phyloP scores from a whole-genome alignment of 768 basidiomycete genomes.

The Lactarius psammicola region DNA sequence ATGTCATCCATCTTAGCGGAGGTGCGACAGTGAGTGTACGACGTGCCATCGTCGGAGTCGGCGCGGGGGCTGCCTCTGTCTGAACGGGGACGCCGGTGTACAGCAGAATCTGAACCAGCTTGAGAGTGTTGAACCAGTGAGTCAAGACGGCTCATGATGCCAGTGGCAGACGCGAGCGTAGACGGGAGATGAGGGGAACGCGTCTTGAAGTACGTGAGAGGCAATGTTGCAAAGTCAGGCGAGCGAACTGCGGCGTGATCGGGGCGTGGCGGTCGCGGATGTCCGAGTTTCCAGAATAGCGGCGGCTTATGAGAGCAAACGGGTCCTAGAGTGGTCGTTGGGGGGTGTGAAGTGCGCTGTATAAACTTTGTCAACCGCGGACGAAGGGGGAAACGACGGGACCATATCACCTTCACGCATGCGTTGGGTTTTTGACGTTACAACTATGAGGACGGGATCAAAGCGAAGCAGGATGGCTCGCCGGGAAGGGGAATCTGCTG shows the following conservation, averaged over 20 bases:
- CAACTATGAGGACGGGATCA: conserved; percentile 25
- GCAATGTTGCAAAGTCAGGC: conserved; percentile 23
- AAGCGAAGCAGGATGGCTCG: conserved; percentile 24
- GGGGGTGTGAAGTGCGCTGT: conserved; percentile 20
- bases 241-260: conserved; percentile 30
- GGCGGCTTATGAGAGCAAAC: conserved; percentile 27
- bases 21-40: conserved; percentile 16
- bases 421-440: conserved; percentile 27
- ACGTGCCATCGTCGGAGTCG: conserved; percentile 25
- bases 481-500: conserved; percentile 29
- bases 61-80: conserved; percentile 24
- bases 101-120: conserved; percentile 22
- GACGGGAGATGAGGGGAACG: conserved; percentile 13
- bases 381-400: conserved; percentile 27
- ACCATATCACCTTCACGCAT: conserved; percentile 26
- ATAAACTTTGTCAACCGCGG: conserved; percentile 28
- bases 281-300: conserved; percentile 24
- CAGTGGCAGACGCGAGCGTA: conserved; percentile 11
- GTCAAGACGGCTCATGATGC: conserved; percentile 27
- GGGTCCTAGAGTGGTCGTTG: conserved; percentile 18
- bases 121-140: conserved; percentile 24
- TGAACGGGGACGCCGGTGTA: conserved; percentile 15
- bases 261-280: conserved; percentile 26
- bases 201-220: conserved; percentile 22
- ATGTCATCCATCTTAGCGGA: conserved; percentile 22